Percentiles rank a stretch among this genome's conserved stretches.
phyloP scores from a whole-genome alignment of 2,329 filamentous ascomycete species.

The Xylaria sp. region DNA sequence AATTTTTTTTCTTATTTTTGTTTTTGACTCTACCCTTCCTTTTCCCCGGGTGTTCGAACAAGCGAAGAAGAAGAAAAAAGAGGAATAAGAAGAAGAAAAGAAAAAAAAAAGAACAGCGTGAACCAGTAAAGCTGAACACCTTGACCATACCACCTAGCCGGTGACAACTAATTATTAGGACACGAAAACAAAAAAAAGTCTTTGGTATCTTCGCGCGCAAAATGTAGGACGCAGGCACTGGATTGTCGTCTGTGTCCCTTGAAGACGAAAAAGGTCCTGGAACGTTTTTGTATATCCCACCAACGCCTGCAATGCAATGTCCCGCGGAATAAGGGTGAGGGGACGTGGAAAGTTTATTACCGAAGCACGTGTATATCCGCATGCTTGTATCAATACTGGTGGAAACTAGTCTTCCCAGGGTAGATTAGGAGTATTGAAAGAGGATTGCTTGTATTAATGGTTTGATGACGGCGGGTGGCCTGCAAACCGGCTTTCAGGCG shows the following conservation, averaged over 20 bases:
- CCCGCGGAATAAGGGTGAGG: constrained; percentile 21
- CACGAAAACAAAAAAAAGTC: constrained; percentile 33
- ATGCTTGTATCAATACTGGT: constrained; percentile 25
- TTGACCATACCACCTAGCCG: constrained; percentile 22
- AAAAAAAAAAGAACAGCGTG: neutral
- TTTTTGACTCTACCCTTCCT: constrained; percentile 3
- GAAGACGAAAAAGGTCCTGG: constrained; percentile 31
- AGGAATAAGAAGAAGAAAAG: no score
- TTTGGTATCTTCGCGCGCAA: constrained; percentile 39
- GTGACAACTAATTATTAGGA: constrained; percentile 31
- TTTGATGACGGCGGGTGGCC: constrained; percentile 20
- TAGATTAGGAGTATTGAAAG: neutral
- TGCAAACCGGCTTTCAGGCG: constrained; percentile 14
- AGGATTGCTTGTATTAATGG: constrained; percentile 31
- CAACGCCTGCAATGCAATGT: constrained; percentile 41
- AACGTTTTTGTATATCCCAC: constrained; percentile 39
- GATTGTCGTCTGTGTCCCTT: constrained; percentile 29
- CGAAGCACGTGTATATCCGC: constrained; percentile 32
- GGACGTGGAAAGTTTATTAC: constrained; percentile 34
- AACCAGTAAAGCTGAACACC: constrained; percentile 3
- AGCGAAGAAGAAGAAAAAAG: no score
- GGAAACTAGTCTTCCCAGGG: constrained; percentile 27
- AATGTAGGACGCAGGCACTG: constrained; percentile 36
- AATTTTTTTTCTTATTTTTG: neutral
- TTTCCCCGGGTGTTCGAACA: neutral